phyloP scores from a whole-genome alignment of 2,329 filamentous ascomycete species.

The Trichoderma semiorbis region DNA sequence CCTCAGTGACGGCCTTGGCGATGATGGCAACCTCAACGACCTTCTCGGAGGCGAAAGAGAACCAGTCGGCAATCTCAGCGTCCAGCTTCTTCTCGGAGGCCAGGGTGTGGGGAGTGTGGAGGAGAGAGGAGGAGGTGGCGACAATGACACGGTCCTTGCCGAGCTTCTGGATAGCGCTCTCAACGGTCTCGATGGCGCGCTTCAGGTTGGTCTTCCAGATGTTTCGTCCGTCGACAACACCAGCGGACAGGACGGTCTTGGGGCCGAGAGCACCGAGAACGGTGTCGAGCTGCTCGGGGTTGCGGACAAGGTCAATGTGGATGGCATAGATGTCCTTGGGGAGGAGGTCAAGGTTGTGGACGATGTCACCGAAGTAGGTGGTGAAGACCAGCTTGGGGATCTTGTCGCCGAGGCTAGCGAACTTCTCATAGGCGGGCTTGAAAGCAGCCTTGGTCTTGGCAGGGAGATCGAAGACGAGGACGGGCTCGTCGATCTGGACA shows the following conservation, averaged over 20 bases:
- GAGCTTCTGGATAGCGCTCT: slow-evolving; percentile 87
- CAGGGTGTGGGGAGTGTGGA: slow-evolving; percentile 97
- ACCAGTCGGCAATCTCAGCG: slow-evolving; percentile 92
- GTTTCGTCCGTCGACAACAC: slow-evolving; percentile 98
- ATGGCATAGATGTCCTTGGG: slow-evolving; percentile 77
- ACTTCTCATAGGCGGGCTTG: slow-evolving; percentile 94
- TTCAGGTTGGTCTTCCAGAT: slow-evolving; percentile 99
- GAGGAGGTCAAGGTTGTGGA: slow-evolving; percentile 95
- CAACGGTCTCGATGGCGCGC: slow-evolving; percentile 84
- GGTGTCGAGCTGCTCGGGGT: slow-evolving; percentile 93
- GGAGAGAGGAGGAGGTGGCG: slow-evolving; percentile 93
- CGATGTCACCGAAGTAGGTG: slow-evolving; percentile 99
- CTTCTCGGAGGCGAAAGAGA: slow-evolving; percentile 98
- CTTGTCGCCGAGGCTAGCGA: slow-evolving; percentile 70
- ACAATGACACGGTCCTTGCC: slow-evolving; percentile 97
- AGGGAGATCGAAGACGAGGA: slow-evolving; percentile 91
- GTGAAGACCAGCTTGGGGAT: slow-evolving; percentile 86
- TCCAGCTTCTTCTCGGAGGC: slow-evolving; percentile 98
- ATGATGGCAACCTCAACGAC: slow-evolving; percentile 84
- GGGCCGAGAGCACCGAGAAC: slow-evolving; percentile 79
- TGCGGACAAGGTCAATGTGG: slow-evolving; percentile 94
- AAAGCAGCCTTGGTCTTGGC: slow-evolving; percentile 91
- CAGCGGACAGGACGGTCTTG: slow-evolving; percentile 86
- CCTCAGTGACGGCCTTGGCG: slow-evolving; percentile 94
- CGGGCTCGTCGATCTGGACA: slow-evolving; percentile 97